Conservation (phyloP, 2,329 filamentous ascomycete genomes). For the Mycocentrospora acerina region DNA sequence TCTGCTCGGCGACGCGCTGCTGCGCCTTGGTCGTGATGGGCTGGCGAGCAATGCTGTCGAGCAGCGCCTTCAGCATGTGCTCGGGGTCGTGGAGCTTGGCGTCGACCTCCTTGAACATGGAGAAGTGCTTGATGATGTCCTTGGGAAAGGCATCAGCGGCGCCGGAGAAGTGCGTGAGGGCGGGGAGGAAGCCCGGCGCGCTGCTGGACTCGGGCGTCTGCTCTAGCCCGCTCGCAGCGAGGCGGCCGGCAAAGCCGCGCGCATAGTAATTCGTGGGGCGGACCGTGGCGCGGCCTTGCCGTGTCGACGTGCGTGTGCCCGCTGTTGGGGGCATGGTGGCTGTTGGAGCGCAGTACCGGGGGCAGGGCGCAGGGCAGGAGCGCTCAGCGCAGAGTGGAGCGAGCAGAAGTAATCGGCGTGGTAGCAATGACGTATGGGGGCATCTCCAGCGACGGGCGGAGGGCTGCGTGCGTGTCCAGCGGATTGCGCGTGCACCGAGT, state of each 20-base stretch:
- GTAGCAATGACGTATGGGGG: constrained; percentile 23
- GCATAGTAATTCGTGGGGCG: constrained; percentile 56
- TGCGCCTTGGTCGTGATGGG: constrained; percentile 45
- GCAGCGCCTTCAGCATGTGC: constrained; percentile 74
- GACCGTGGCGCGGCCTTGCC: constrained; percentile 50
- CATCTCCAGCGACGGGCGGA: constrained; percentile 29
- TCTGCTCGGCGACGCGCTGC: constrained; percentile 26
- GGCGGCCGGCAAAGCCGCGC: constrained; percentile 46
- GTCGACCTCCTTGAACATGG: constrained; percentile 94
- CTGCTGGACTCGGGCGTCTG: constrained; percentile 41
- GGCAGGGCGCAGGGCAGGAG: constrained; percentile 18
- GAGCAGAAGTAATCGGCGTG: constrained; percentile 16
- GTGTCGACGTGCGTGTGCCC: constrained; percentile 44
- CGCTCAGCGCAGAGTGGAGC: constrained; percentile 18
- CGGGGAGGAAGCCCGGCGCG: constrained; percentile 61
- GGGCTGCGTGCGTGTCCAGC: constrained; percentile 22
- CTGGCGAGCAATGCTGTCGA: constrained; percentile 60
- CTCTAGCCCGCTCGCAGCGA: constrained; percentile 38
- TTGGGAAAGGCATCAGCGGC: constrained; percentile 88
- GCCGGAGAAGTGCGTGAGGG: constrained; percentile 79
- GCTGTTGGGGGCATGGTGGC: constrained; percentile 39
- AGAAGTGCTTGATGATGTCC: constrained; percentile 94
- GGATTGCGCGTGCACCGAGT: constrained; percentile 16
- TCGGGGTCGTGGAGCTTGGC: constrained; percentile 92
- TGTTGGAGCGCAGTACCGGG: constrained; percentile 17